Base-by-base conservation (phyloP, 768 basidiomycete species). In the Crassisporium funariophilum region DNA sequence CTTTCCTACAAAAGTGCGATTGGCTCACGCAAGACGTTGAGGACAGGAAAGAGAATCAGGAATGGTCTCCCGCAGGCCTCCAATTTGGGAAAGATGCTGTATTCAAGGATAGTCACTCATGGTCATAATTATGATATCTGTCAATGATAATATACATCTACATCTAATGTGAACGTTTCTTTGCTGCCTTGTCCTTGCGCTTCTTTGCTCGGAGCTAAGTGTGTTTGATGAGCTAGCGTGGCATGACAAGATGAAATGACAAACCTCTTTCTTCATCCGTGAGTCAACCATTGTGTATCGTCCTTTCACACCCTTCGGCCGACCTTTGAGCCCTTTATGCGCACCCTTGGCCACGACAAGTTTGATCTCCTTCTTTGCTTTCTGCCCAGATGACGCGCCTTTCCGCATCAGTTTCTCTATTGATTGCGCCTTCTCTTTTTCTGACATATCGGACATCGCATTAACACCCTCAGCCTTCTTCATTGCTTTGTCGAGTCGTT, bases 401-500 rank as follows among this genome's bases (percentile, higher is more conserved):
- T 84, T 93, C 13, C 79, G 78, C 83, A 99, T 91, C 36, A 98
- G 66, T 61, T 93, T 95, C 57, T 92, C 89, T 46, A 99, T 93
- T 61, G 93, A 88, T 50, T 84, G 82, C 4, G 95, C 94, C 66
- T 98, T 98, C 64, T 98, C 95, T 35, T 84, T 79, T 71, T 98
- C 95, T n/a, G 88, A 86, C 69, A 98, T 81, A 59, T 98, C 95
- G 7, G 82, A 71, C 3, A 88, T 93, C 33, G 86, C 77, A 57
- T 88, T 90, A 49, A 98, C 83, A 38, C 91, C 93, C 60, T 98
- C 93, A 2, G 95, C 97, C 69, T 94, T 98, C 73, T 91, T 95
- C 79, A 91, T 81, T 8, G 92, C 90, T 66, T 92, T 95, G 58
- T 95, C 91, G 10, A 98, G 70, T 37, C 84, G 78, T 55, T 89